Base-by-base conservation (phyloP, 257 asterid genomes). In the Sherardia arvensis region DNA sequence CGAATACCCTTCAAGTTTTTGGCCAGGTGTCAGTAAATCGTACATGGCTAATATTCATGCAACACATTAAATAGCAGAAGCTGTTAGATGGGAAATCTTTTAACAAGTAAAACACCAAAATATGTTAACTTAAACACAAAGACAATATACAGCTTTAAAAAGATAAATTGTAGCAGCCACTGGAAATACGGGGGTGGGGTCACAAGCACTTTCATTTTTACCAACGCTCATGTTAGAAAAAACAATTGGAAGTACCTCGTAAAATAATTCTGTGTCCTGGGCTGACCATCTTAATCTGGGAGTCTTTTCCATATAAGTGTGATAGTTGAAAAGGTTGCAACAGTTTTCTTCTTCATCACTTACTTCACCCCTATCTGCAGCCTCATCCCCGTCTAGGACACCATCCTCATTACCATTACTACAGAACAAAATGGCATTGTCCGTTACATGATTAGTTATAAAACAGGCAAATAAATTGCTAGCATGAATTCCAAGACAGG, bases 181-280 rank as follows among this genome's bases (percentile, higher is more conserved):
- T n/a, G n/a, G n/a, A n/a, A n/a, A 32, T 61, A 28, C 5, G 21
- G 27, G 25, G 14, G n/a, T 14, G 33, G 38, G 12, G 22, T 11
- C 23, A 7, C 11, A 40, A n/a, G 64, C 14, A 55, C 20, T 26
- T 33, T 43, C 8, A 66, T 30, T 49, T 69, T 36, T 11, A 53
- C 69, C 38, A 43, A 14, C 20, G 27, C 25, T 48, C 22, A 23
- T 23, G 22, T 40, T 32, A 33, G 21, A 25, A 54, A 43, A 17
- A 61, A 27, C 32, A 64, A 56, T 25, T 40, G 43, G 25, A 71
- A 60, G 68, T 78, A 88, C 98, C 95, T 93, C 73, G 47, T 93
- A 93, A 81, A 93, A 93, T 73, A 84, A 69, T 70, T 90, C 94
- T 9, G 96, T 90, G 59, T 90, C 97, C 81, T 83, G 83, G 74